Evolutionary conservation across 345 rosid species (phyloP), one percentile per base, ranked within the genome.

Genomic region (Gossypium herbaceum): DNA sequence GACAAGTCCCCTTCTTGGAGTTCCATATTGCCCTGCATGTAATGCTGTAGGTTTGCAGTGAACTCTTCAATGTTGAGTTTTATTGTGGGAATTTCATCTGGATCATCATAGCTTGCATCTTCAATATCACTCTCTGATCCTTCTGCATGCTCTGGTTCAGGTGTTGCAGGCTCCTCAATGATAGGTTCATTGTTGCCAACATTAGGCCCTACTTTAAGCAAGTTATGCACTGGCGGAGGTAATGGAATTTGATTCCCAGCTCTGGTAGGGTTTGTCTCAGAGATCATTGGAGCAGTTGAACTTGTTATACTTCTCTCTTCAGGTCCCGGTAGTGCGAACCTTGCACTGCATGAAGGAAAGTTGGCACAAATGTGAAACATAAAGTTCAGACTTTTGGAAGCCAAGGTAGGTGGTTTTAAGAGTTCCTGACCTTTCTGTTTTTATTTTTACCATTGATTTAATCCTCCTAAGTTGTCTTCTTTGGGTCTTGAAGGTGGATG

Each of bases 311-410:
- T 81, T 79, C 81, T 91, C 70, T 89, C 95, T 75, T 88, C 95
- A 80, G 97, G 89, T 12, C 90, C 97, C 57, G 97, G 95, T 68
- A 94, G 84, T 43, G 94, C 88, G 78, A 94, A 90, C 78, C 97
- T 91, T 72, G 98, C 94, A 83, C 98, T 94, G 86, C 83, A 74
- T 73, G 70, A 79, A 76, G 77, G 56, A 77, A 65, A 73, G 62
- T 79, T 62, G 52, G 39, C 52, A 73, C 58, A 79, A 25, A 27
- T 55, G 70, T 71, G 70, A 67, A 77, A 74, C 44, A 69, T 79
- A 51, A 52, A 54, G 39, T 15, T 60, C 50, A 43, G 11, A 24
- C 4, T 24, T 52, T 69, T 29, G 45, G 66, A 69, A 48, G 62
- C 48, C 15, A 73, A 45, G 41, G 34, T 71, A 45, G 41, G 65